A percentile compares a stretch with the other conserved stretches of the same genome.
phyloP scores from a whole-genome alignment of 306 rosid species.

The Ammopiptanthus mongolicus region DNA sequence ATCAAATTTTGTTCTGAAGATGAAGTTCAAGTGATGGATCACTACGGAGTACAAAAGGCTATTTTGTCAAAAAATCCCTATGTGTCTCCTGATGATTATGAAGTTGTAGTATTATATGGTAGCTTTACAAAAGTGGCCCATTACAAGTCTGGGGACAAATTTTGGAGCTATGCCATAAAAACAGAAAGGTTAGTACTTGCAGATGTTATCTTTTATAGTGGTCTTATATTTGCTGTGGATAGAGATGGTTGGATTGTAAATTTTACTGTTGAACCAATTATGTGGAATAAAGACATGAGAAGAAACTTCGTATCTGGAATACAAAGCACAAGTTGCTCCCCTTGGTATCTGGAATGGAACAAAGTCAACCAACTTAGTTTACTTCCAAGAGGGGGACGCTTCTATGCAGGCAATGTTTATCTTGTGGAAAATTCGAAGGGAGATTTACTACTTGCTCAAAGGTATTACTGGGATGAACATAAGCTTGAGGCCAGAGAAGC shows the following conservation, averaged over 20 bases:
- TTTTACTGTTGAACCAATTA: background rate
- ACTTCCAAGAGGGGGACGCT: background rate
- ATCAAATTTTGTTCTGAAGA: too few species aligned
- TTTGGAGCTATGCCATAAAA: background rate
- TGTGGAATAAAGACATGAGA: too few species aligned
- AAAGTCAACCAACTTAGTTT: too few species aligned
- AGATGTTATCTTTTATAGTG: background rate
- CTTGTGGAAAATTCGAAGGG: background rate
- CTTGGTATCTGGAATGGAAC: background rate
- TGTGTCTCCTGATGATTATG: background rate
- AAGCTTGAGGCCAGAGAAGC: too few species aligned
- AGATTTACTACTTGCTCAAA: background rate
- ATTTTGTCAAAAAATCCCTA: background rate
- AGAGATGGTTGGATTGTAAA: background rate
- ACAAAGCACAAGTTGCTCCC: background rate
- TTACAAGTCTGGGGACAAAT: background rate
- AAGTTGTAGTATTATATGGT: too few species aligned
- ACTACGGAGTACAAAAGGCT: background rate
- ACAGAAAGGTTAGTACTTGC: background rate
- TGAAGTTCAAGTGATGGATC: too few species aligned
- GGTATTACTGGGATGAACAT: background rate
- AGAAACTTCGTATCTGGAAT: too few species aligned
- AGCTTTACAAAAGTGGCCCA: background rate
- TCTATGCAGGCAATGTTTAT: background rate
- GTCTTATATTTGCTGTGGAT: background rate